Evolutionary conservation across 2,329 filamentous ascomycete species (phyloP), one percentile per base, ranked within the genome.

Genomic region (Domatiomyces globalis): DNA sequence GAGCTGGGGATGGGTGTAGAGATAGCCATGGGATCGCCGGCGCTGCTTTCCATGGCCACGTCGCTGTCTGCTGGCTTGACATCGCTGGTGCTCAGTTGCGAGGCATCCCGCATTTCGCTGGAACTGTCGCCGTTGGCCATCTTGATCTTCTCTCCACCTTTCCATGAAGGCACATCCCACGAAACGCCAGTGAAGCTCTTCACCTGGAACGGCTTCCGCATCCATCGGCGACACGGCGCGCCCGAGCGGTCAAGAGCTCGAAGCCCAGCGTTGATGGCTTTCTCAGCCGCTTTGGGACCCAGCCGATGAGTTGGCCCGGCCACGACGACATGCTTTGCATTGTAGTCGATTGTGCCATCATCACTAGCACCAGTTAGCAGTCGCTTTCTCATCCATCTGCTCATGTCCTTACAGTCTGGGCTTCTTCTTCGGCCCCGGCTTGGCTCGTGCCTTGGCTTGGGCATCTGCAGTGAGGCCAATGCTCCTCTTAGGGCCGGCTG

Each of bases 351-450:
- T 27, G 66, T 66, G 51, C 73, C 73, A 56, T 77, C 73, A 19
- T 78, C 73, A 55, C 75, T 78, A 36, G 50, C 22, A 42, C 18
- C 17, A 19, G 53, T 49, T 58, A 52, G 51, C 51, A 33, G 27
- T 27, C 12, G 27, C 36, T 5, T 50, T 42, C 36, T 42, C 45
- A 50, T 49, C 50, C 43, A 53, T 39, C 45, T 49, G 27, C 19
- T 43, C 29, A 25, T 18, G 27, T 29, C 84, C 88, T 72, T 84
- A 95, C 90, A 95, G 71, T 75, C 85, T 83, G 58, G 85, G 83
- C 73, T 94, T 95, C 80, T 95, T 95, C 79, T 95, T 96, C 0
- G 90, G 90, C 5, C 90, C 90, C 5, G 92, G 90, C 72, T 94
- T 94, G 65, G 85, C 85, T 65, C 86, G 75, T 50, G 82, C 74